A percentile compares a stretch with the other conserved stretches of the same genome.
Evolutionary conservation across 257 asterid genomes (phyloP).

Genomic region (Solanum boliviense): DNA sequence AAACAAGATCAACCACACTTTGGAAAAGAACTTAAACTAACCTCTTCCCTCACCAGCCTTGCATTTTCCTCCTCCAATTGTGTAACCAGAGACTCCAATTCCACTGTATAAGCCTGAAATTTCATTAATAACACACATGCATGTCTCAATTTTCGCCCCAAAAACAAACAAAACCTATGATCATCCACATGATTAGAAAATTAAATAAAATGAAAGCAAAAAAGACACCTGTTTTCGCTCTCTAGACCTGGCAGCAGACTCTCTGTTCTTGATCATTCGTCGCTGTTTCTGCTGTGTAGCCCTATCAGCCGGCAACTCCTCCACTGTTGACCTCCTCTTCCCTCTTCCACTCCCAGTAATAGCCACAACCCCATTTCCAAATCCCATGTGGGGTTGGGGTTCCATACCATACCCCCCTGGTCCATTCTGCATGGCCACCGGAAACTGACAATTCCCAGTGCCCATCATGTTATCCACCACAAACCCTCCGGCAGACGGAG

Average conservation of each 20-base stretch:
- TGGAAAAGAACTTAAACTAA: slow-evolving; percentile 1
- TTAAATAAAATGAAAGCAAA: background rate
- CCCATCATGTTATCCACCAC: slow-evolving; percentile 40
- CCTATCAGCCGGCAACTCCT: slow-evolving; percentile 68
- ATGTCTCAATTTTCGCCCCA: background rate
- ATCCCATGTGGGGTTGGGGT: slow-evolving; percentile 17
- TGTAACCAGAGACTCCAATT: slow-evolving; percentile 75
- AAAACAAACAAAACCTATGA: background rate
- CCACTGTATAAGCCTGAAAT: slow-evolving; percentile 78
- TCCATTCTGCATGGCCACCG: slow-evolving; percentile 56
- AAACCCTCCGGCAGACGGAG: slow-evolving; percentile 8
- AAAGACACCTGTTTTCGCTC: slow-evolving; percentile 80
- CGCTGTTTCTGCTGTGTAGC: slow-evolving; percentile 97
- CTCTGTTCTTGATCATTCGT: slow-evolving; percentile 95
- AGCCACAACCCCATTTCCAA: slow-evolving; percentile 44
- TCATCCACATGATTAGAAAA: background rate
- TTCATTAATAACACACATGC: background rate
- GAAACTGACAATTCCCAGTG: slow-evolving; percentile 21
- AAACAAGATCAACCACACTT: background rate
- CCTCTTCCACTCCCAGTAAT: slow-evolving; percentile 37
- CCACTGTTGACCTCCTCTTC: slow-evolving; percentile 67
- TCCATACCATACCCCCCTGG: slow-evolving; percentile 35
- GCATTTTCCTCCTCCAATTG: slow-evolving; percentile 84
- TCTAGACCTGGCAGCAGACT: slow-evolving; percentile 94
- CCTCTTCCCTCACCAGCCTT: slow-evolving; percentile 65